Evolutionary conservation across 1,284 basidiomycete species (phyloP).

Genomic region (Marasmius sp.): DNA sequence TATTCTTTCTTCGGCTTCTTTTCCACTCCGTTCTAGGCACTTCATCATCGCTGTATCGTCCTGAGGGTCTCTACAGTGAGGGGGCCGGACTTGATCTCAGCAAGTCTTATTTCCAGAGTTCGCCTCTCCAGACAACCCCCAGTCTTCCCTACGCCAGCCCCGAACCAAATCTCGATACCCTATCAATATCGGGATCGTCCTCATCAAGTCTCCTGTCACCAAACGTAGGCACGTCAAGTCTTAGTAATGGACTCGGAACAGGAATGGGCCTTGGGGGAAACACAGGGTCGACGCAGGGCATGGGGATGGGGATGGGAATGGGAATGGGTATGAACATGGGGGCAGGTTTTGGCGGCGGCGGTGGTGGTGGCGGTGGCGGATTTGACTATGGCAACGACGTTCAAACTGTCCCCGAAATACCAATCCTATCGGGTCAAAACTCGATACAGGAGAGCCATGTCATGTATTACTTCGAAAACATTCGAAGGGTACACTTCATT

Average conservation of each 20-base stretch:
- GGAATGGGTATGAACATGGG: not conserved
- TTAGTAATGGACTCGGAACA: too few relatives aligned
- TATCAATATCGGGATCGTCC: not conserved
- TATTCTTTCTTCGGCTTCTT: not conserved
- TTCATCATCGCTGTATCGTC: not conserved
- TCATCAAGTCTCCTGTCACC: too few relatives aligned
- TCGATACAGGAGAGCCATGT: constrained; percentile 51
- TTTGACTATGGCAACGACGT: constrained; percentile 31
- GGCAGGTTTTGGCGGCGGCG: not conserved
- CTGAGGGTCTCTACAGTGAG: constrained; percentile 31
- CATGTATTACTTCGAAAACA: constrained; percentile 67
- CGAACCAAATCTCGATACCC: constrained; percentile 24
- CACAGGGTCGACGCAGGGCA: too few relatives aligned
- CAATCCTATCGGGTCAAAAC: constrained; percentile 35
- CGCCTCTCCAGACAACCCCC: constrained; percentile 22
- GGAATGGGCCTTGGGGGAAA: too few relatives aligned
- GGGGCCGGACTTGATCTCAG: constrained; percentile 25
- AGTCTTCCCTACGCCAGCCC: constrained; percentile 24
- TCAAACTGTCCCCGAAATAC: constrained; percentile 21
- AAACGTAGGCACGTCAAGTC: too few relatives aligned
- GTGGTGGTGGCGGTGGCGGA: constrained; percentile 3
- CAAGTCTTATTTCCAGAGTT: constrained; percentile 27
- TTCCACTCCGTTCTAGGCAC: constrained; percentile 2
- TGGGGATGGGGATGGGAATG: too few relatives aligned
- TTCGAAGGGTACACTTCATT: constrained; percentile 57